Evolutionary conservation across 1,284 basidiomycete genomes (phyloP).

Genomic region (Wolfiporia cocos): DNA sequence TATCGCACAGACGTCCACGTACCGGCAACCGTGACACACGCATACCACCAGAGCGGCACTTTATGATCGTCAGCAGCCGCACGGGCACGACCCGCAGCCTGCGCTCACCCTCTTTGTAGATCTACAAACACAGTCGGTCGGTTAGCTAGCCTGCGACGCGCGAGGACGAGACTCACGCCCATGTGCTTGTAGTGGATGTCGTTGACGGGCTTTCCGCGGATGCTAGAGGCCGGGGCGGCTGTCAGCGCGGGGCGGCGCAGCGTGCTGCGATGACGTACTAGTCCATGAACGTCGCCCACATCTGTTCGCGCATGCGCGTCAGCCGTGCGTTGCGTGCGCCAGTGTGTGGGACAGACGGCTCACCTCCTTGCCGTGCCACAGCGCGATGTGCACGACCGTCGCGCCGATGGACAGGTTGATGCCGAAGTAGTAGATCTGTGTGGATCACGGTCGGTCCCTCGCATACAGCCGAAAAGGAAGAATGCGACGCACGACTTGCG

Average conservation of each 20-base stretch:
- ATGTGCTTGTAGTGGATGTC: conserved; percentile 5
- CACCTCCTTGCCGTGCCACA: conserved; percentile 48
- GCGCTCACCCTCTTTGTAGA: conserved; percentile 4
- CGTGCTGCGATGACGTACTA: conserved; percentile 4
- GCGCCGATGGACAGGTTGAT: conserved; percentile 16
- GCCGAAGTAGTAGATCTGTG: conserved; percentile 15
- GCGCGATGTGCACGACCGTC: conserved; percentile 31
- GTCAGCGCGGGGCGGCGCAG: background rate
- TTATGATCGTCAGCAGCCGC: background rate
- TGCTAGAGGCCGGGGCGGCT: background rate
- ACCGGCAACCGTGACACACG: conserved; percentile 23
- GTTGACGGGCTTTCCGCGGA: background rate
- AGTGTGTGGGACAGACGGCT: conserved; percentile 11
- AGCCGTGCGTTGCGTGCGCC: background rate
- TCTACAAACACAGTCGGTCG: background rate
- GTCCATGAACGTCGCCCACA: conserved; percentile 27
- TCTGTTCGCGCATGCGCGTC: background rate
- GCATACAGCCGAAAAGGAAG: background rate
- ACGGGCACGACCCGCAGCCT: conserved; percentile 23
- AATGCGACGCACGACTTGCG: conserved; percentile 1
- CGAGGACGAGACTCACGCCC: background rate
- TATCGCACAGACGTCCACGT: background rate
- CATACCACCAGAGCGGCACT: conserved; percentile 44
- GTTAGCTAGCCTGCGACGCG: background rate
- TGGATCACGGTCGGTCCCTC: background rate